Evolutionary conservation across 2,329 filamentous ascomycete genomes (phyloP).

Genomic region (Epichloe scottii): DNA sequence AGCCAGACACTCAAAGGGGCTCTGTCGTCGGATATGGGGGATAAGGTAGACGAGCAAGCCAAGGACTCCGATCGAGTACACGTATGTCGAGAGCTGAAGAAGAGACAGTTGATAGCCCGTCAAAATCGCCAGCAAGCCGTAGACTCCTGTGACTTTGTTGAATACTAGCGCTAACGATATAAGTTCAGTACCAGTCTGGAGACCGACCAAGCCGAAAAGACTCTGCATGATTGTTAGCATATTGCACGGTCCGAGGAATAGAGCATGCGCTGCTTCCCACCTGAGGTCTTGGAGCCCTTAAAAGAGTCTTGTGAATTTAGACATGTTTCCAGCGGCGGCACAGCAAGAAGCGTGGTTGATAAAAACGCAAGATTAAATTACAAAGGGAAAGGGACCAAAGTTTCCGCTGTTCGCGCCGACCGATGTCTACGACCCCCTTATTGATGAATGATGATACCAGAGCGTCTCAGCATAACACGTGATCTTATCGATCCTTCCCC

Average conservation of each 20-base stretch:
- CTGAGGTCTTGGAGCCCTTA: constrained; percentile 28
- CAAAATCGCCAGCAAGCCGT: constrained; percentile 77
- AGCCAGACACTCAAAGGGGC: constrained; percentile 64
- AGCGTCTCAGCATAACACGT: too few relatives aligned
- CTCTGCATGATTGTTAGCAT: constrained; percentile 38
- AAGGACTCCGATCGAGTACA: constrained; percentile 69
- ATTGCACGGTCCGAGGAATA: background rate
- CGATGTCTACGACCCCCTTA: too few relatives aligned
- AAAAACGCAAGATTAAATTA: background rate
- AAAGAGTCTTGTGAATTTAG: constrained; percentile 24
- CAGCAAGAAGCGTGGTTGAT: background rate
- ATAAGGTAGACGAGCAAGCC: constrained; percentile 55
- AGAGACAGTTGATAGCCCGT: constrained; percentile 75
- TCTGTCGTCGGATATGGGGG: constrained; percentile 68
- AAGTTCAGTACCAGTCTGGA: constrained; percentile 76
- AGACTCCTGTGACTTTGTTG: constrained; percentile 86
- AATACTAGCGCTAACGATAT: constrained; percentile 73
- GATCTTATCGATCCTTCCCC: too few relatives aligned
- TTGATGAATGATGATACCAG: too few relatives aligned
- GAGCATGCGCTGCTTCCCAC: constrained; percentile 15
- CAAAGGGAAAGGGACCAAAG: background rate
- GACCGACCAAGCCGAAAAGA: constrained; percentile 74
- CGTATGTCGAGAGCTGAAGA: constrained; percentile 80
- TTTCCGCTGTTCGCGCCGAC: background rate
- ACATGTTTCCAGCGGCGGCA: constrained; percentile 15